These are phyloP conservation scores for Pancytospora philotis DNA, from an alignment of 371 early-diverging fungal genomes.

Conservation along the genomic window DNA sequence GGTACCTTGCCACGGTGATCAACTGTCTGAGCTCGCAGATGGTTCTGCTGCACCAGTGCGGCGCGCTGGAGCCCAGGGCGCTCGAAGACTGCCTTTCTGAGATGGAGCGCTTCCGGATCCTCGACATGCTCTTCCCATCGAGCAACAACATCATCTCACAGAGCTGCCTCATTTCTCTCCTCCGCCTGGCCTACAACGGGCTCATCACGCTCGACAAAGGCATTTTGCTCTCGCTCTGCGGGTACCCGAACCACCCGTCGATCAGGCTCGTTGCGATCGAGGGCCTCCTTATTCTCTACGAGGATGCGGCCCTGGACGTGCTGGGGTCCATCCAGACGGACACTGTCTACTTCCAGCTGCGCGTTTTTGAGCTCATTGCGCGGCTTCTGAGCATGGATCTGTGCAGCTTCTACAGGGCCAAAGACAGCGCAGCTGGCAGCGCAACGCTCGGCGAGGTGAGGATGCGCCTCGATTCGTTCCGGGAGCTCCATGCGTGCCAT, in stretches of 20 bases:
- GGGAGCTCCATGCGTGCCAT: conserved; percentile 1
- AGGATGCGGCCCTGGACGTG: conserved; percentile 1
- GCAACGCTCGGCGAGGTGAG: background rate
- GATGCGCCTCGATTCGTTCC: background rate
- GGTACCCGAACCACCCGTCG: conserved; percentile 49
- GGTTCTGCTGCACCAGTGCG: conserved; percentile 4
- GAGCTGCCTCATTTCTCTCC: conserved; percentile 44
- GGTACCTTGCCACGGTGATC: conserved; percentile 52
- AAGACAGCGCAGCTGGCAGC: background rate
- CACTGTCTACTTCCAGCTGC: background rate
- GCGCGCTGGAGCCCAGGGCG: background rate
- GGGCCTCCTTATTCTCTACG: conserved; percentile 37
- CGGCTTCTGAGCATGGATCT: conserved; percentile 1
- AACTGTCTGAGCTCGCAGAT: conserved; percentile 42
- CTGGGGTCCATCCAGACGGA: conserved; percentile 10
- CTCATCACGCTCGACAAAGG: conserved; percentile 34
- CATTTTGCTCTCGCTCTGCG: conserved; percentile 33
- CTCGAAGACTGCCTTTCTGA: conserved; percentile 31
- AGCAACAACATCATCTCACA: conserved; percentile 54
- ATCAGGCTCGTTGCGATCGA: conserved; percentile 57
- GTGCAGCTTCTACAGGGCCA: background rate
- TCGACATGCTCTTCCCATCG: conserved; percentile 59
- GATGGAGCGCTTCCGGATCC: conserved; percentile 56
- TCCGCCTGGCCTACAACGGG: conserved; percentile 47
- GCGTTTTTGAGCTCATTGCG: conserved; percentile 19